These are phyloP conservation scores for Penicillium malachiteum DNA, from an alignment of 495 filamentous ascomycete genomes.

Conservation along the genomic window DNA sequence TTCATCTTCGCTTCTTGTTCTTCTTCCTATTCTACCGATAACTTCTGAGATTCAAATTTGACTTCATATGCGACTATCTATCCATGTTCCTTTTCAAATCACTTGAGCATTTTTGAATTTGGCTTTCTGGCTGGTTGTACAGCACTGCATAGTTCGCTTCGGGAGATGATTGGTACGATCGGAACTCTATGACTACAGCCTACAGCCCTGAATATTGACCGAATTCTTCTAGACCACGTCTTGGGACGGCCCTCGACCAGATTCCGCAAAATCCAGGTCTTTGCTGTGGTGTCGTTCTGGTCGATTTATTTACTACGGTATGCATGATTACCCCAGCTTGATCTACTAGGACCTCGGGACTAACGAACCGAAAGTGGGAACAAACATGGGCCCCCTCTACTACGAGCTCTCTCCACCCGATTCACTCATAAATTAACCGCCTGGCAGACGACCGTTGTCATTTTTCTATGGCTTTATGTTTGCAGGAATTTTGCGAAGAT, in stretches of 20 bases:
- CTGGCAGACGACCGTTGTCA: constrained; percentile 87
- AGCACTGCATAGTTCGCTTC: neutral
- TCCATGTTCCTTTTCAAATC: neutral
- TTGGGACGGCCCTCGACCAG: constrained; percentile 85
- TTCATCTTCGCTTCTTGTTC: neutral
- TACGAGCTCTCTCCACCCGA: constrained; percentile 69
- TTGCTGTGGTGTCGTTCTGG: constrained; percentile 90
- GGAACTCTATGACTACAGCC: neutral
- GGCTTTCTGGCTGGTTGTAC: neutral
- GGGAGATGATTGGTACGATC: neutral
- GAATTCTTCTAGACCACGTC: constrained; percentile 67
- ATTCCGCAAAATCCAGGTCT: constrained; percentile 90
- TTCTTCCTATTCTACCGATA: neutral
- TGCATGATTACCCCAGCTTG: constrained; percentile 11
- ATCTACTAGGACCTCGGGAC: neutral
- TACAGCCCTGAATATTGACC: neutral
- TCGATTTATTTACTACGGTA: constrained; percentile 76
- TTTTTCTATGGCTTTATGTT: constrained; percentile 88
- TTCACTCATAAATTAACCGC: constrained; percentile 69
- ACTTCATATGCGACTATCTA: neutral
- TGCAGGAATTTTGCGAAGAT: constrained; percentile 91
- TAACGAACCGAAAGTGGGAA: constrained; percentile 57
- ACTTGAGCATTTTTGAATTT: neutral
- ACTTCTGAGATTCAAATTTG: neutral
- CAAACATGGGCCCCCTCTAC: constrained; percentile 78